These are phyloP conservation scores for Lactifluus rugatus DNA, from an alignment of 768 basidiomycete species.

Conservation along the genomic window DNA sequence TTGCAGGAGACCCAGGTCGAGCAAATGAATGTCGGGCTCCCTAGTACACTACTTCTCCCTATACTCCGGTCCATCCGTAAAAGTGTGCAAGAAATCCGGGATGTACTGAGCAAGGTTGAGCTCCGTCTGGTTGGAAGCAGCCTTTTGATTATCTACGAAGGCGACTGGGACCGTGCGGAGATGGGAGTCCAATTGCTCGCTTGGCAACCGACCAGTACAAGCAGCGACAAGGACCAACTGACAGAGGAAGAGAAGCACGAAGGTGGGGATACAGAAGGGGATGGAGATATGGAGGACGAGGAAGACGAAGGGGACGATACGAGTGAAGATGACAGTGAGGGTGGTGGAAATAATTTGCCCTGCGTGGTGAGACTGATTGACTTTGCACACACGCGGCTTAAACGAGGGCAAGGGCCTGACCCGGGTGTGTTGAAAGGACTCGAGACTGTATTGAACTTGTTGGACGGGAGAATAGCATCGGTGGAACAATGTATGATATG, in stretches of 20 bases:
- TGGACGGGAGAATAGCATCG: constrained; percentile 46
- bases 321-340: not conserved
- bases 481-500: constrained; percentile 21
- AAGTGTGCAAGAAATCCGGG: constrained; percentile 43
- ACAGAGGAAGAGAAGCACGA: constrained; percentile 3
- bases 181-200: constrained; percentile 12
- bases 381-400: constrained; percentile 79
- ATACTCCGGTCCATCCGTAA: constrained; percentile 47
- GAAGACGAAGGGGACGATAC: constrained; percentile 16
- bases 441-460: constrained; percentile 48
- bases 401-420: constrained; percentile 67
- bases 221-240: constrained; percentile 6
- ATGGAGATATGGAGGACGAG: constrained; percentile 2
- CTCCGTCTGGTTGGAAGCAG: constrained; percentile 78
- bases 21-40: constrained; percentile 41
- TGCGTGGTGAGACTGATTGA: constrained; percentile 73
- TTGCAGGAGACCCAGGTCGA: constrained; percentile 5
- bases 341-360: not conserved
- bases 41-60: constrained; percentile 40
- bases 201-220: not conserved
- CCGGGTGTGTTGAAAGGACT: constrained; percentile 68
- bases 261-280: not conserved
- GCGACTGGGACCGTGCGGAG: constrained; percentile 29
- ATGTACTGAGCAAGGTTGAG: constrained; percentile 43
- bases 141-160: constrained; percentile 74